Evolutionary conservation across 495 filamentous ascomycete species (phyloP), one percentile per base, ranked within the genome.

Genomic region (Haplographium delicatum): DNA sequence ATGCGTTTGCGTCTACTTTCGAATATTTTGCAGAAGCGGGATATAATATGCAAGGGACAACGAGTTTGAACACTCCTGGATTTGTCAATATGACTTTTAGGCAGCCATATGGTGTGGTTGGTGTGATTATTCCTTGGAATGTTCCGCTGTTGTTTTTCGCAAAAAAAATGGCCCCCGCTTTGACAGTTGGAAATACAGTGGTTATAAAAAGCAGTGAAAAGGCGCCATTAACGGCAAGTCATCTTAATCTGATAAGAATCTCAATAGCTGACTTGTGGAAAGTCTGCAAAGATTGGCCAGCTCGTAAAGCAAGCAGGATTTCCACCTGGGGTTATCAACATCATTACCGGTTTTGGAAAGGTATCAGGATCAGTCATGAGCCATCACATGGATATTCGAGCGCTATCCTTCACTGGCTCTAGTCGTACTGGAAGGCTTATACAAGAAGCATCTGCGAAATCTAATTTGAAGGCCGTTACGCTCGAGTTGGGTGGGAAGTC

Each of bases 401-500:
- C 95, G 80, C 73, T 97, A 50, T 90, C 93, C 65, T 97, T 97
- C 78, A 97, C 91, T 51, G 91, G 91, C 52, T 95, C 88, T 10
- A 96, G 91, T 59, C 57, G 85, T 34, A 85, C 94, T 46, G 91
- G 91, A 60, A 86, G 91, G 55, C 73, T 74, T 51, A 89, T 97
- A 77, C 87, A 96, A 78, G 91, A 95, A 79, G 89, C 91, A 20
- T 89, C 91, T 4, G 91, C 91, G 41, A 72, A 84, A 65, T 91
- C 86, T 61, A 97, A 97, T 77, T 62, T 97, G 64, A 97, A 97
- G 83, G 93, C 95, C 79, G 91, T 96, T 34, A 95, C 90, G 7
- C 80, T 97, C 23, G 91, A 97, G 72, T 83, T 97, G 40, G 91
- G 91, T 65, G 91, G 91, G 71, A 97, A 97, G 83, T 91, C 86